These are phyloP conservation scores for Alternaria triticina DNA, from an alignment of 2,329 filamentous ascomycete genomes.

Conservation along the genomic window DNA sequence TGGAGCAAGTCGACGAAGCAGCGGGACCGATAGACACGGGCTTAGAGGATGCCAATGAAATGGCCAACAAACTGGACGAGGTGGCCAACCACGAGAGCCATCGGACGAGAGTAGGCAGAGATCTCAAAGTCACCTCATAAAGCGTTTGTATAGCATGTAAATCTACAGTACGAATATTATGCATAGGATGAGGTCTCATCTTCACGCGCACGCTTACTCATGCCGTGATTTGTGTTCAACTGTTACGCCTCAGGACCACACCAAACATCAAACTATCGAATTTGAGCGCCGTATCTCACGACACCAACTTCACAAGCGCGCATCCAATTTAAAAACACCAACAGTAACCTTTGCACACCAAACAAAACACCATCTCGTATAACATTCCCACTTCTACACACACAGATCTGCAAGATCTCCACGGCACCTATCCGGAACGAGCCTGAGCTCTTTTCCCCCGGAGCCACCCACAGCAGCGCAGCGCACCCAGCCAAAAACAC, in stretches of 20 bases:
- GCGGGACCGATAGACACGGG: not conserved
- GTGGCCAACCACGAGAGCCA: constrained; percentile 31
- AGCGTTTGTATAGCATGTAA: constrained; percentile 2
- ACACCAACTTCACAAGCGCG: not conserved
- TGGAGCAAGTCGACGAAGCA: constrained; percentile 1
- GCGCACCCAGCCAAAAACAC: not conserved
- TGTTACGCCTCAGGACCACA: not conserved
- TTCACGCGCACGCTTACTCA: not conserved
- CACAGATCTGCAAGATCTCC: not conserved
- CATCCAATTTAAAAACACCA: not conserved
- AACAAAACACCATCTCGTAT: not conserved
- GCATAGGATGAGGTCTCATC: not conserved
- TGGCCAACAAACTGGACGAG: constrained; percentile 33
- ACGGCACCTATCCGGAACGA: not conserved
- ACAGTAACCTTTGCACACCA: not conserved
- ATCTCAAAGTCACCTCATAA: constrained; percentile 25
- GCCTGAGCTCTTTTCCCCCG: not conserved
- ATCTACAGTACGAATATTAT: not conserved
- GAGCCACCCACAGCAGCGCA: not conserved
- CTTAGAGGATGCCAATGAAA: constrained; percentile 22
- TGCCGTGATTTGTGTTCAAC: not conserved
- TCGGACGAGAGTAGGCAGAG: constrained; percentile 27
- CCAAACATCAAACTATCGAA: not conserved
- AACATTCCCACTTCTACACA: not conserved
- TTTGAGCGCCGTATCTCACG: not conserved